Conservation (phyloP, 805 yeast genomes). For the Wickerhamiella azymoides region DNA sequence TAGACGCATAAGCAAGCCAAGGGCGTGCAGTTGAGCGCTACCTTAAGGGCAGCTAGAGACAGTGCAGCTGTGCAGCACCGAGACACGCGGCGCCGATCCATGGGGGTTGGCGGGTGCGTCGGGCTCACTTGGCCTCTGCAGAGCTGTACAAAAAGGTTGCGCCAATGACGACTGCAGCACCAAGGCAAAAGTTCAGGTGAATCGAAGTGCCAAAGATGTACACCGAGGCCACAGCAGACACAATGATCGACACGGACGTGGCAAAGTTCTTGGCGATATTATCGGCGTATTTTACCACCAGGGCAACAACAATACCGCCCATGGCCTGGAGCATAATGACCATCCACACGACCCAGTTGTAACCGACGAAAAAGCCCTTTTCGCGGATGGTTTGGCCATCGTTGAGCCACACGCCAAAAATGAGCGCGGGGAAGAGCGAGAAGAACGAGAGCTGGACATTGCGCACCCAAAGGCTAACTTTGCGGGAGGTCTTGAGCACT, state of each 20-base stretch:
- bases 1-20: too few species aligned
- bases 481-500: constrained; percentile 27
- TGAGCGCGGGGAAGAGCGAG: constrained; percentile 29
- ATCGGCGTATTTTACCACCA: constrained; percentile 32
- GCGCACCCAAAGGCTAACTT: constrained; percentile 29
- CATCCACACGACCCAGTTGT: constrained; percentile 27
- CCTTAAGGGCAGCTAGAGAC: too few species aligned
- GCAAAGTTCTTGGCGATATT: constrained; percentile 32
- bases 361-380: constrained; percentile 29
- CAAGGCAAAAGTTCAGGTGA: constrained; percentile 25
- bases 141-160: constrained; percentile 28
- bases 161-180: constrained; percentile 25
- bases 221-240: constrained; percentile 28
- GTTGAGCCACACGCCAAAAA: constrained; percentile 26
- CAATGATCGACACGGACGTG: constrained; percentile 28
- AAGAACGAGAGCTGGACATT: constrained; percentile 29
- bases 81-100: too few species aligned
- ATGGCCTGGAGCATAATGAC: constrained; percentile 29
- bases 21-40: too few species aligned
- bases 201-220: constrained; percentile 26
- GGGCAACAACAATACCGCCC: constrained; percentile 31
- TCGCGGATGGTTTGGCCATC: constrained; percentile 26
- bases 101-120: neutral
- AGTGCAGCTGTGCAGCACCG: too few species aligned
- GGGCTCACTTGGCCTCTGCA: constrained; percentile 10